Conservation (phyloP, 495 filamentous ascomycete species). For the Tuber aestivum region DNA sequence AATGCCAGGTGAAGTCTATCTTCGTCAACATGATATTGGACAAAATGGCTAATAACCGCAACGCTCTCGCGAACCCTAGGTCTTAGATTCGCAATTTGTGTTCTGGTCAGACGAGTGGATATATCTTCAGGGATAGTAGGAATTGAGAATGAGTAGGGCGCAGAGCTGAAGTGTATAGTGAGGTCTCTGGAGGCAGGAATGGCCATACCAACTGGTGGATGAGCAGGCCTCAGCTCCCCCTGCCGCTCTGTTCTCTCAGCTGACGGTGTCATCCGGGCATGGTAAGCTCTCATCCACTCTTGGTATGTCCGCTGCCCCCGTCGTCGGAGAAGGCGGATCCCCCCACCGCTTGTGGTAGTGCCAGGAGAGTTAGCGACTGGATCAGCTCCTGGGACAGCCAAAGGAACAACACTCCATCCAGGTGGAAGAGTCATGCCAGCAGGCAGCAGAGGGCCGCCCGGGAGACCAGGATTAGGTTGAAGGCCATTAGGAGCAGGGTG, state of each 20-base stretch:
- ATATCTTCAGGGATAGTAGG: conserved; percentile 9
- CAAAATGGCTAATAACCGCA: conserved; percentile 14
- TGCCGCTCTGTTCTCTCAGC: neutral
- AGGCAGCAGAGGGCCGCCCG: conserved; percentile 9
- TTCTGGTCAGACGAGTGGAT: conserved; percentile 14
- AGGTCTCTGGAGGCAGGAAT: conserved; percentile 14
- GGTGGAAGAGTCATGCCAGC: conserved; percentile 36
- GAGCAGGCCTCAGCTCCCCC: neutral
- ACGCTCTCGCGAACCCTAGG: conserved; percentile 27
- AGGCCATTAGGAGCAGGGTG: neutral
- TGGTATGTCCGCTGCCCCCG: conserved; percentile 34
- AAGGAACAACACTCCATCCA: conserved; percentile 39
- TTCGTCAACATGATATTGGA: conserved; percentile 17
- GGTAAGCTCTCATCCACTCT: conserved; percentile 36
- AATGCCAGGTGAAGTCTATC: conserved; percentile 8
- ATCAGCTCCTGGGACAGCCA: conserved; percentile 31
- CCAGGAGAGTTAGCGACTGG: neutral
- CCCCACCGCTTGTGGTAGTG: conserved; percentile 14
- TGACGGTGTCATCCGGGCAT: conserved; percentile 30
- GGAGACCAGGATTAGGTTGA: neutral
- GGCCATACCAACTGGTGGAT: conserved; percentile 14
- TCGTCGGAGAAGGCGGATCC: conserved; percentile 23
- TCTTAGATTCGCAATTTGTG: conserved; percentile 28
- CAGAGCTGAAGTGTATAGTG: neutral
- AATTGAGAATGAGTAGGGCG: neutral